Percentiles rank a stretch among this genome's conserved stretches.
Evolutionary conservation across 78 protist genomes (phyloP).

Genomic region (Speleostelium caveatum): DNA sequence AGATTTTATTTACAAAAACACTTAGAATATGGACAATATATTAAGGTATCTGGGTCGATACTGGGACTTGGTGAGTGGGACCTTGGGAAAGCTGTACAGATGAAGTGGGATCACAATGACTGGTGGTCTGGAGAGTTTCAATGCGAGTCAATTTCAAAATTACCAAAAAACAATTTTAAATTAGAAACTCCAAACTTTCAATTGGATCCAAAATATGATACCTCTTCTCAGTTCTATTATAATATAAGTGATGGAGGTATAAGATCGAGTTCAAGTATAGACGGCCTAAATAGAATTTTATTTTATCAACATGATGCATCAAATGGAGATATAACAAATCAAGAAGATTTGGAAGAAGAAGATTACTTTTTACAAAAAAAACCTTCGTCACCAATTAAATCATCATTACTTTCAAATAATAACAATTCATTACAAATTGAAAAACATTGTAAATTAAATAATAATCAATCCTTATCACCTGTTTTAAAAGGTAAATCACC

Average conservation of each 20-base stretch:
- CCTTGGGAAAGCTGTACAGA: neutral
- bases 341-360: neutral
- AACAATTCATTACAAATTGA: neutral
- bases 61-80: conserved; percentile 55
- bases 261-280: neutral
- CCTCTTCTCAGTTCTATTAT: neutral
- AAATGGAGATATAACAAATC: neutral
- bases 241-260: no score
- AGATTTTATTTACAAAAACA: conserved; percentile 60
- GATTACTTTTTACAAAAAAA: no score
- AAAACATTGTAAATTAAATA: no score
- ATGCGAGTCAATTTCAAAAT: conserved; percentile 9
- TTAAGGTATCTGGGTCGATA: conserved; percentile 43
- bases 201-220: no score
- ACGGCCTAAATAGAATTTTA: no score
- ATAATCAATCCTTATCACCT: conserved; percentile 66
- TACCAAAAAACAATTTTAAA: conserved; percentile 47
- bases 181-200: conserved; percentile 27
- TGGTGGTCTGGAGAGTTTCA: conserved; percentile 78
- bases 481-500: conserved; percentile 66
- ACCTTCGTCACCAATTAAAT: neutral
- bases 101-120: conserved; percentile 61
- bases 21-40: conserved; percentile 58
- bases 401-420: neutral
- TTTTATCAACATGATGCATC: neutral